Conservation (phyloP, 805 yeast genomes). For the Ogataea methanolica region DNA sequence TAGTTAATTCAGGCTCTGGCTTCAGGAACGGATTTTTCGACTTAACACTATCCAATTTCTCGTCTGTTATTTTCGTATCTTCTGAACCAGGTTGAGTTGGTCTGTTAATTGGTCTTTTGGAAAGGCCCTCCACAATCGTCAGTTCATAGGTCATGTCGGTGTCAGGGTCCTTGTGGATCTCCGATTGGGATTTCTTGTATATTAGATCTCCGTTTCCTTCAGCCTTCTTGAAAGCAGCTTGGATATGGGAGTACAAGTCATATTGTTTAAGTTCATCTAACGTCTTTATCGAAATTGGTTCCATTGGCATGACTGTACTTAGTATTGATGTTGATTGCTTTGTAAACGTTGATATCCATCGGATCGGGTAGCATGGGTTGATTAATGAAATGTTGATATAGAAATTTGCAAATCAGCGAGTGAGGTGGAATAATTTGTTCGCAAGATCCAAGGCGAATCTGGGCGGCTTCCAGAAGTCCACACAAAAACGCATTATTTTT, state of each 20-base stretch:
- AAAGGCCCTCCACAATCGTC: conserved; percentile 30
- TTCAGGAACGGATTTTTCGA: conserved; percentile 68
- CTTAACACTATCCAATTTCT: conserved; percentile 28
- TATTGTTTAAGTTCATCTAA: conserved; percentile 18
- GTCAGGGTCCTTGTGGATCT: conserved; percentile 19
- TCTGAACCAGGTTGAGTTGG: conserved; percentile 29
- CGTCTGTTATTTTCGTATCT: conserved; percentile 32
- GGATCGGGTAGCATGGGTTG: not conserved
- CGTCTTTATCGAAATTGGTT: conserved; percentile 6
- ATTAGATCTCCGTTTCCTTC: conserved; percentile 21
- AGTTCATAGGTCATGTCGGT: conserved; percentile 26
- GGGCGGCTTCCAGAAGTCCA: no score
- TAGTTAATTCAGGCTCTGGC: conserved; percentile 72
- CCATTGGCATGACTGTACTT: not conserved
- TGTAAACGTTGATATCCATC: not conserved
- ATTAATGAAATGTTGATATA: no score
- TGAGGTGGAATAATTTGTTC: no score
- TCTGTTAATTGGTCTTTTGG: conserved; percentile 32
- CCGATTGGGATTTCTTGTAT: conserved; percentile 15
- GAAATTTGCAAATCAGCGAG: no score
- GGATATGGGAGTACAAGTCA: conserved; percentile 15
- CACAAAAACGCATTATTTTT: no score
- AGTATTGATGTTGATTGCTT: no score
- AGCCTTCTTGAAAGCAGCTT: conserved; percentile 20
- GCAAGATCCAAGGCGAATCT: no score